These are phyloP conservation scores for Fusarium acutatum DNA, from an alignment of 2,329 filamentous ascomycete genomes.

Conservation along the genomic window DNA sequence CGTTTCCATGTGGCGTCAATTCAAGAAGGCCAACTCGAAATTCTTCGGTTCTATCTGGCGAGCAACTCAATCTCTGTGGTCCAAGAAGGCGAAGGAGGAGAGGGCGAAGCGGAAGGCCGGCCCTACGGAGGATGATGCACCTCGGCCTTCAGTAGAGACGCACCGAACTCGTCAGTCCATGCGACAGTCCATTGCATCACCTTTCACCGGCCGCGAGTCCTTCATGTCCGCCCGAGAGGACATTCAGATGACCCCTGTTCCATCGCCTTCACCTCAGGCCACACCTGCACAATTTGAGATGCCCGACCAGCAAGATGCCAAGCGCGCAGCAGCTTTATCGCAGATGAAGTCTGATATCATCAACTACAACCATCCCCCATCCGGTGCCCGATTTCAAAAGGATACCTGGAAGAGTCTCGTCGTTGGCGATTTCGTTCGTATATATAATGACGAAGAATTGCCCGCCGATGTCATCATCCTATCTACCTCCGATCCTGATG, in stretches of 20 bases:
- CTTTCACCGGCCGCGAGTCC: conserved; percentile 63
- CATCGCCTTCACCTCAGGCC: conserved; percentile 73
- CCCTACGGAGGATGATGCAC: conserved; percentile 54
- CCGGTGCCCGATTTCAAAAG: conserved; percentile 86
- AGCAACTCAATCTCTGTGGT: conserved; percentile 57
- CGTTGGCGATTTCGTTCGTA: conserved; percentile 94
- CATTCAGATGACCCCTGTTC: conserved; percentile 96
- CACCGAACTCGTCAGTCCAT: conserved; percentile 46
- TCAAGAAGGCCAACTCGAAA: conserved; percentile 87
- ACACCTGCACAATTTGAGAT: conserved; percentile 48
- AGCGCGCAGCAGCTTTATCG: conserved; percentile 50
- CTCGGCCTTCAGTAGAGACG: conserved; percentile 66
- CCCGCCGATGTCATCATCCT: conserved; percentile 93
- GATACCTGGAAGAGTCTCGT: conserved; percentile 95
- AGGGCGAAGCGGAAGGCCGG: conserved; percentile 56
- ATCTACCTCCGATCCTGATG: conserved; percentile 91
- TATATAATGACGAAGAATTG: conserved; percentile 96
- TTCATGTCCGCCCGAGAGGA: conserved; percentile 69
- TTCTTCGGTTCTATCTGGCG: conserved; percentile 64
- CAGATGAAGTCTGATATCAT: conserved; percentile 69
- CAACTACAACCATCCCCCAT: conserved; percentile 71
- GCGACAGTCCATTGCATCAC: conserved; percentile 55
- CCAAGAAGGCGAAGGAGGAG: conserved; percentile 59
- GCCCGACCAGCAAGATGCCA: conserved; percentile 48
- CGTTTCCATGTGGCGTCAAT: conserved; percentile 82